phyloP scores from a whole-genome alignment of 148 eudicot species.

The Rhododendron mucronatum region DNA sequence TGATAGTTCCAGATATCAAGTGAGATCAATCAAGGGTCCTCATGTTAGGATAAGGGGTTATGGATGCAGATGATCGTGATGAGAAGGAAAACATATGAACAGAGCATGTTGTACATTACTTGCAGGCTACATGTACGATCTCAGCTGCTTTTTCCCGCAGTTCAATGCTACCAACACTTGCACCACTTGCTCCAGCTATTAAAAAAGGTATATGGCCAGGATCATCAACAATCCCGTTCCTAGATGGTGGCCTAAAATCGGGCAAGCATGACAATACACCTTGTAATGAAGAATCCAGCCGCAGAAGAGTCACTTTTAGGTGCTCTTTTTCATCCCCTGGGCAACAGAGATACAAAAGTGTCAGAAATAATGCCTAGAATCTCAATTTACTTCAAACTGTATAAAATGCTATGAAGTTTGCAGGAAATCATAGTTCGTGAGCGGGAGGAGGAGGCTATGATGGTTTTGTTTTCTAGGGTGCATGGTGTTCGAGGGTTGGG shows the following conservation, averaged over 20 bases:
- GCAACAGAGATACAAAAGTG: slow-evolving; percentile 8
- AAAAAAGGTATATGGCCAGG: slow-evolving; percentile 42
- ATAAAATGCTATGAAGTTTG: neutral
- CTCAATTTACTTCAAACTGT: neutral
- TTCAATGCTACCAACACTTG: slow-evolving; percentile 66
- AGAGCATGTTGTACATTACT: slow-evolving; percentile 35
- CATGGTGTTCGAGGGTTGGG: too few species aligned
- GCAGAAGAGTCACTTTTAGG: slow-evolving; percentile 91
- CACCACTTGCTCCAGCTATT: slow-evolving; percentile 87
- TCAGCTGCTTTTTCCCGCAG: slow-evolving; percentile 87
- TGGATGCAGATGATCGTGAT: neutral
- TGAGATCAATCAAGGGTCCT: neutral
- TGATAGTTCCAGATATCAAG: neutral
- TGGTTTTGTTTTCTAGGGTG: too few species aligned
- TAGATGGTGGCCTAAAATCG: slow-evolving; percentile 68
- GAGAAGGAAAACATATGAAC: neutral
- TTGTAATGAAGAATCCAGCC: slow-evolving; percentile 87
- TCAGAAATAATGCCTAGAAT: neutral
- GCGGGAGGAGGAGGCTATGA: neutral
- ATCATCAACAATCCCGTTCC: slow-evolving; percentile 52
- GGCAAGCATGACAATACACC: slow-evolving; percentile 98
- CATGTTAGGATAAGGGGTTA: neutral
- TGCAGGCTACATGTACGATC: slow-evolving; percentile 74
- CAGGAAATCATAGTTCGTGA: neutral
- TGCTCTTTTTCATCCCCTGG: slow-evolving; percentile 96